A percentile compares a stretch with the other conserved stretches of the same genome.
These are phyloP conservation scores for Penicillium daleae DNA, from an alignment of 495 filamentous ascomycete species.

Conservation along the genomic window DNA sequence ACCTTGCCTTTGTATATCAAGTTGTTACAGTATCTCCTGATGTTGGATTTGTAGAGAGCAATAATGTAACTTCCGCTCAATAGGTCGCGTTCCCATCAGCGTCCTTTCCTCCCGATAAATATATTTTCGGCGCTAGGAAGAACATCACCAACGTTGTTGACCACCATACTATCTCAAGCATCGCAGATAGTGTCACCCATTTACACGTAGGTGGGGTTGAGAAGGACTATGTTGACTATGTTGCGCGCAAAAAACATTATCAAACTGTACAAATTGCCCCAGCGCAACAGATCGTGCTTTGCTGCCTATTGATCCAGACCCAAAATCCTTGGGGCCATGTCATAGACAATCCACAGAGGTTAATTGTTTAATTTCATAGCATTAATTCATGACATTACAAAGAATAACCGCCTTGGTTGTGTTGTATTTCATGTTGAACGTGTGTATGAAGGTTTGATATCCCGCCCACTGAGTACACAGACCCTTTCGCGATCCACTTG, in stretches of 20 bases:
- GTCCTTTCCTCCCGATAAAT: too few species aligned
- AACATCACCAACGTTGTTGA: too few species aligned
- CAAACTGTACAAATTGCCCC: not conserved
- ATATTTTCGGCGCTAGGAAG: too few species aligned
- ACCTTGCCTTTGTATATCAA: too few species aligned
- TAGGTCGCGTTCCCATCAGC: too few species aligned
- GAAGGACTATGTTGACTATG: not conserved
- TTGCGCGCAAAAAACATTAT: not conserved
- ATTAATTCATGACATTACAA: not conserved
- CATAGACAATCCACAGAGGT: not conserved
- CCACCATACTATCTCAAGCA: too few species aligned
- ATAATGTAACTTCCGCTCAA: too few species aligned
- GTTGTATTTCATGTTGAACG: not conserved
- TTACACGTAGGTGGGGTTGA: too few species aligned
- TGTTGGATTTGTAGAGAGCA: too few species aligned
- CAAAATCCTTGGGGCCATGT: not conserved
- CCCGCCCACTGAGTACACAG: not conserved
- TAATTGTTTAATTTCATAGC: not conserved
- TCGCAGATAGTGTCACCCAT: too few species aligned
- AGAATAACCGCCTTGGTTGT: not conserved
- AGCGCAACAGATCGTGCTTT: not conserved
- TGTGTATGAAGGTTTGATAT: not conserved
- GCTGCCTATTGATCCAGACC: not conserved
- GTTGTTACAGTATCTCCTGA: too few species aligned
- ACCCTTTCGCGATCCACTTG: conserved; percentile 1